These are phyloP conservation scores for Metschnikowia peoriensis DNA, from an alignment of 805 yeast species.

Conservation along the genomic window DNA sequence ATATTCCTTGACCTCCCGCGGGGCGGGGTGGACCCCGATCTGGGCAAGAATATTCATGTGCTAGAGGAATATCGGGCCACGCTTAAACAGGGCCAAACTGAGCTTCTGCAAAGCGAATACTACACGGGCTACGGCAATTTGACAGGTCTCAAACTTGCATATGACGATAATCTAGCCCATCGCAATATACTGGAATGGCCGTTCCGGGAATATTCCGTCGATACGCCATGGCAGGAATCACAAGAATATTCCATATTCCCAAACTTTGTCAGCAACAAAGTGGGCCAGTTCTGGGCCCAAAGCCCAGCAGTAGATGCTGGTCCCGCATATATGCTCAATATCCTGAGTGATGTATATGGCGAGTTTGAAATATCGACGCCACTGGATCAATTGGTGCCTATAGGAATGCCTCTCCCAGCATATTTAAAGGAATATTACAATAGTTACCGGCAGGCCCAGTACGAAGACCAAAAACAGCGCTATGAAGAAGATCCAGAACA, in stretches of 20 bases:
- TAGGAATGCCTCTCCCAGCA: conserved; percentile 26
- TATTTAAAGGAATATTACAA: conserved; percentile 32
- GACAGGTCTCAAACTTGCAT: conserved; percentile 70
- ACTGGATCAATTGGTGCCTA: conserved; percentile 14
- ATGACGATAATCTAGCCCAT: conserved; percentile 52
- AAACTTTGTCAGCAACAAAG: conserved; percentile 46
- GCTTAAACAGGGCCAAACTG: conserved; percentile 17
- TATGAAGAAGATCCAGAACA: conserved; percentile 28
- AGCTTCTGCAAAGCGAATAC: conserved; percentile 43
- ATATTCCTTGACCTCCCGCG: conserved; percentile 32
- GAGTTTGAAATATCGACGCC: conserved; percentile 26
- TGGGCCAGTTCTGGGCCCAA: conserved; percentile 53
- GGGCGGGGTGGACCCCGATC: conserved; percentile 29
- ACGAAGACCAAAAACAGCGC: conserved; percentile 25
- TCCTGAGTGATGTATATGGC: conserved; percentile 50
- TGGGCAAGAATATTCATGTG: conserved; percentile 25
- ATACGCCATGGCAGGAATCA: conserved; percentile 44
- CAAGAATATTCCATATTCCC: conserved; percentile 62
- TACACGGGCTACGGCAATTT: conserved; percentile 61
- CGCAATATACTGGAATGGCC: conserved; percentile 57
- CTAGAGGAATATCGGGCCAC: conserved; percentile 25
- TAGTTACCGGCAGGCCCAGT: conserved; percentile 22
- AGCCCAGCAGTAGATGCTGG: conserved; percentile 10
- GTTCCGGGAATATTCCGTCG: conserved; percentile 42
- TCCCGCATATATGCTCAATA: conserved; percentile 39